Conservation (phyloP, 2,329 filamentous ascomycete species). For the Penicillium sp. region DNA sequence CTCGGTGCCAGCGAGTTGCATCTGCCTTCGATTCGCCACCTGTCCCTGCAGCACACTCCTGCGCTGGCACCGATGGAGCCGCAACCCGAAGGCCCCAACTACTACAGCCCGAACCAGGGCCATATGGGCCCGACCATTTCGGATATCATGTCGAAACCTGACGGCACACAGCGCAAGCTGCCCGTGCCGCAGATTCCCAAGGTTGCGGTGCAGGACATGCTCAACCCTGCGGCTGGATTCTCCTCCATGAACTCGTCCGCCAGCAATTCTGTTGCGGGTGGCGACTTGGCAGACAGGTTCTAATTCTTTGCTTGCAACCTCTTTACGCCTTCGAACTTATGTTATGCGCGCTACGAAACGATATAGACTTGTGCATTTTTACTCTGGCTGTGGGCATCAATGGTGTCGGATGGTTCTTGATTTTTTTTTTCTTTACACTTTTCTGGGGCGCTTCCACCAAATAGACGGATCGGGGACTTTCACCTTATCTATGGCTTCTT, state of each 20-base stretch:
- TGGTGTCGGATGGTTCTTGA: constrained; percentile 33
- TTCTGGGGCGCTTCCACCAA: constrained; percentile 21
- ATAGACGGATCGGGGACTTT: constrained; percentile 22
- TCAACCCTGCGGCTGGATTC: constrained; percentile 64
- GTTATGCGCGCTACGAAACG: constrained; percentile 39
- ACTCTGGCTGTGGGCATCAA: constrained; percentile 35
- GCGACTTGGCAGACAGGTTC: constrained; percentile 60
- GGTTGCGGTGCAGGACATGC: constrained; percentile 78
- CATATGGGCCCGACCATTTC: constrained; percentile 73
- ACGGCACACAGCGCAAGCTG: constrained; percentile 83
- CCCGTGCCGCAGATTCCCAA: constrained; percentile 86
- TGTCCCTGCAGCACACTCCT: constrained; percentile 63
- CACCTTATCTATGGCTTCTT: constrained; percentile 15
- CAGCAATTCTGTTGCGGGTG: constrained; percentile 71
- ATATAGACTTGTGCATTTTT: constrained; percentile 42
- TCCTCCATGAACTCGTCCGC: constrained; percentile 73
- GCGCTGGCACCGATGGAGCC: constrained; percentile 69
- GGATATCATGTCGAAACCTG: constrained; percentile 87
- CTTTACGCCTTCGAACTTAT: constrained; percentile 16
- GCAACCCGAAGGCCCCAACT: constrained; percentile 57
- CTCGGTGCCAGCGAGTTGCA: constrained; percentile 69
- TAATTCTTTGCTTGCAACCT: constrained; percentile 22
- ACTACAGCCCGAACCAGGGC: constrained; percentile 54
- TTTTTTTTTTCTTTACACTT: constrained; percentile 17
- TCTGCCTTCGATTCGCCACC: constrained; percentile 76